Evolutionary conservation across 163 green algal species (phyloP), one percentile per base, ranked within the genome.

Genomic region (Prototheca wickerhamii): DNA sequence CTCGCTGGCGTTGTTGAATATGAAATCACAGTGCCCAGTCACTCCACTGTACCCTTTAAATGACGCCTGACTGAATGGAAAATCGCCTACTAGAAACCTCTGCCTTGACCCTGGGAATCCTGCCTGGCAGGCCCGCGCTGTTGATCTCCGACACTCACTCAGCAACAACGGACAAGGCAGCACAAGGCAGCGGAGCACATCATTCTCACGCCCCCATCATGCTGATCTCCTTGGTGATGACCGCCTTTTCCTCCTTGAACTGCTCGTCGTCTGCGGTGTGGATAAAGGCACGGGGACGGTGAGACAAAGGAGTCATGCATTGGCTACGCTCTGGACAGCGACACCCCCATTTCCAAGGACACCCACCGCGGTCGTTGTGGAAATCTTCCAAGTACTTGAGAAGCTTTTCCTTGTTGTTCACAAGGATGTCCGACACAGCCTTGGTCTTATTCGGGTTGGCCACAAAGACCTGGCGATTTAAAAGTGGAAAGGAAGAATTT

Each of bases 391-490:
- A 67, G 68, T 93, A 96, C 53, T 85, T 87, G 32, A 97, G 82
- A 67, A 98, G 78, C 78, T 96, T 97, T 2, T 93, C 83, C 46
- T 81, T 81, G 76, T 98, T 98, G 76, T 84, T 87, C 12, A 70
- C 67, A 44, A 98, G 80, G 61, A 97, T 91, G 37, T 91, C 81
- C 4, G 87, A 50, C 31, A 97, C 89, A 20, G 79, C 58, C 58
- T 76, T 60, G 2, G 87, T 85, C 79, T 97, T 98, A 71, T 90
- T 89, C 30, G 90, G 90, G 78, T 97, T 97, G 56, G 89, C 91
- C 51, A 97, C 91, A 86, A 98, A 97, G 37, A 96, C 86, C 88
- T 95, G n/a, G n/a, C n/a, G n/a, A n/a, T n/a, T n/a, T n/a, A n/a
- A n/a, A n/a, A n/a, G 72, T 34, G 7, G 10, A 20, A 26, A 63